Evolutionary conservation across 1,284 basidiomycete genomes (phyloP), one percentile per base, ranked within the genome.

Genomic region (Rhodotorula sp.): DNA sequence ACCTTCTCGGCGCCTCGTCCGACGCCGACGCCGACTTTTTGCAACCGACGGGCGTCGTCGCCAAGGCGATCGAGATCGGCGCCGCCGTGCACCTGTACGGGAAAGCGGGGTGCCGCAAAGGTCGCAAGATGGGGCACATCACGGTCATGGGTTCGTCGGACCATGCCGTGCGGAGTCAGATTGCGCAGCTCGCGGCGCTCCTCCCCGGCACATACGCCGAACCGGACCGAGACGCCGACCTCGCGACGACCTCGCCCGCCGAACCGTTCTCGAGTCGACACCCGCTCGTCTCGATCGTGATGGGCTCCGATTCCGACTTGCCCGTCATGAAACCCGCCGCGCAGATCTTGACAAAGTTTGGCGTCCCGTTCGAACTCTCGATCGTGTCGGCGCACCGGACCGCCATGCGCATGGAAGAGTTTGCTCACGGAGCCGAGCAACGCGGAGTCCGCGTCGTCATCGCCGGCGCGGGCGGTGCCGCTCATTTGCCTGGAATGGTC

Each of bases 231-330:
- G 50, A 60, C 34, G 45, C 58, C 19, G 26, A 52, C 54, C 57
- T 60, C 49, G 28, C 47, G 52, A 49, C 38, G 26, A 49, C 54
- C 3, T 34, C 88, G 0, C 86, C 90, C 0, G 70, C 80, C 2
- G 77, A 79, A 82, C 83, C 31, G 60, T 83, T 85, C 77, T 70
- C 90, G 7, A 86, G 90, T 79, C 80, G 83, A 0, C 84, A 88
- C 66, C 94, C 95, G 8, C 85, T 98, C 15, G 92, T 98, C 0
- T 91, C 92, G 2, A 87, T 99, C 76, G 94, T 99, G 81, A 99
- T 99, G 97, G 95, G 95, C 57, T 97, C 93, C 10, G 97, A 99
- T 82, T 97, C 93, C n/a, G 95, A 99, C 80, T 84, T 99, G 49
- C 91, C 92, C 4, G 88, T 90, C 26, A 97, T 99, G 91, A 86